These are phyloP conservation scores for Phytophthora citrophthora DNA, from an alignment of 352 stramenopile genomes.

Conservation along the genomic window DNA sequence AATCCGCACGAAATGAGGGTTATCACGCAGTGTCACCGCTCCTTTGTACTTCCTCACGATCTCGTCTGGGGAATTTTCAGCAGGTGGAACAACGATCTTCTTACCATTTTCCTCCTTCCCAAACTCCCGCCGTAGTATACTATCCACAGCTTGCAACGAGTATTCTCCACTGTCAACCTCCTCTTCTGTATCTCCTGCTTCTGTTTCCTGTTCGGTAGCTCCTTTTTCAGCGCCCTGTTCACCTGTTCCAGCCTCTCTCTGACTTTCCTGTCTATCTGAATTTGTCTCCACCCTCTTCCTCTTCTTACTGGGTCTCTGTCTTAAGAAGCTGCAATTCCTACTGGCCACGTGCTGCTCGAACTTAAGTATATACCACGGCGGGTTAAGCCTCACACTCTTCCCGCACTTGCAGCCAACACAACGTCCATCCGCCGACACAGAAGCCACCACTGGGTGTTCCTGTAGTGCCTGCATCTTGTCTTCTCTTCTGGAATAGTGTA, in stretches of 20 bases:
- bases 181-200: background rate
- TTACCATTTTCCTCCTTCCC: constrained; percentile 24
- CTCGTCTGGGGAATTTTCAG: constrained; percentile 7
- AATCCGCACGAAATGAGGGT: constrained; percentile 62
- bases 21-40: constrained; percentile 36
- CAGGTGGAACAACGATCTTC: constrained; percentile 11
- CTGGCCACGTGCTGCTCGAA: constrained; percentile 88
- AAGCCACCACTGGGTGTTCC: constrained; percentile 61
- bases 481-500: constrained; percentile 60
- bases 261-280: background rate
- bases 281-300: constrained; percentile 17
- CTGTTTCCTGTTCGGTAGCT: background rate
- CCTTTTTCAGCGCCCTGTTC: background rate
- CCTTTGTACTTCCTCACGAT: constrained; percentile 37
- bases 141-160: constrained; percentile 35
- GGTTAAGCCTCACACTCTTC: constrained; percentile 73
- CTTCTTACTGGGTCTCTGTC: constrained; percentile 35
- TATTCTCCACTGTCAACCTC: constrained; percentile 19
- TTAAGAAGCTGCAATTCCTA: constrained; percentile 77
- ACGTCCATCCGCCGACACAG: constrained; percentile 55
- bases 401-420: constrained; percentile 74
- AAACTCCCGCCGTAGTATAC: constrained; percentile 42
- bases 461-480: constrained; percentile 70
- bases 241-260: background rate
- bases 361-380: constrained; percentile 88